A percentile compares a stretch with the other conserved stretches of the same genome.
Conservation (phyloP, 2,329 filamentous ascomycete species). For the Arthrobotrys pseudoclavata region DNA sequence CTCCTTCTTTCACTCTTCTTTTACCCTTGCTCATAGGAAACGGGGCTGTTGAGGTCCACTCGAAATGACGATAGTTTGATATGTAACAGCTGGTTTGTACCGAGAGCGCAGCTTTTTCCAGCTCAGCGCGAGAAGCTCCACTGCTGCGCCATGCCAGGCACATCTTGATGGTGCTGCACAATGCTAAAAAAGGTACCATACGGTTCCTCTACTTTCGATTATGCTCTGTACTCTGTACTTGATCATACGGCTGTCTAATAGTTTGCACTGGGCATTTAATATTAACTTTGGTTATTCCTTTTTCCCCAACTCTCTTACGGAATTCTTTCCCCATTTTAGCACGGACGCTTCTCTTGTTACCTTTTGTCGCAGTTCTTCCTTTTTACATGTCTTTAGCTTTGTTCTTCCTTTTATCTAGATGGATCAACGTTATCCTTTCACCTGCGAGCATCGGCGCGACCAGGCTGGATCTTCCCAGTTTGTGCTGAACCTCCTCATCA, state of each 20-base stretch:
- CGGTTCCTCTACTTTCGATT: slow-evolving; percentile 33
- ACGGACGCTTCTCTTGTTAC: slow-evolving; percentile 26
- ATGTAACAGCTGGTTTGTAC: slow-evolving; percentile 30
- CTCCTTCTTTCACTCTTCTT: slow-evolving; percentile 56
- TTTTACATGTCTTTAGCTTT: slow-evolving; percentile 20
- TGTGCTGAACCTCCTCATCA: slow-evolving; percentile 45
- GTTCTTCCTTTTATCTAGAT: slow-evolving; percentile 31
- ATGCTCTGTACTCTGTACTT: no score
- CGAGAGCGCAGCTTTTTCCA: slow-evolving; percentile 45
- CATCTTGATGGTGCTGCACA: slow-evolving; percentile 38
- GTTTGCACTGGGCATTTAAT: slow-evolving; percentile 14
- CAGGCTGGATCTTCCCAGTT: slow-evolving; percentile 35
- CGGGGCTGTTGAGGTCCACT: slow-evolving; percentile 44
- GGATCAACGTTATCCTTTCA: slow-evolving; percentile 35
- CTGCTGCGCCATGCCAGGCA: slow-evolving; percentile 47
- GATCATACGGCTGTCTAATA: slow-evolving; percentile 26
- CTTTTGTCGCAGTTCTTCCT: slow-evolving; percentile 17
- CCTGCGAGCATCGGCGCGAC: slow-evolving; percentile 36
- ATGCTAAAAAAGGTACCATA: slow-evolving; percentile 46
- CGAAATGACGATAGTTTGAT: slow-evolving; percentile 58
- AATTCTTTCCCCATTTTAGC: slow-evolving; percentile 39
- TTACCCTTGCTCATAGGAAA: slow-evolving; percentile 57
- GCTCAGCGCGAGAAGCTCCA: slow-evolving; percentile 50
- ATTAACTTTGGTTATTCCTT: slow-evolving; percentile 1
- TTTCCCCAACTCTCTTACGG: slow-evolving; percentile 11